Percentiles rank a stretch among this genome's conserved stretches.
Conservation (phyloP, 371 early-diverging fungal species). For the Rhizopus microsporus region DNA sequence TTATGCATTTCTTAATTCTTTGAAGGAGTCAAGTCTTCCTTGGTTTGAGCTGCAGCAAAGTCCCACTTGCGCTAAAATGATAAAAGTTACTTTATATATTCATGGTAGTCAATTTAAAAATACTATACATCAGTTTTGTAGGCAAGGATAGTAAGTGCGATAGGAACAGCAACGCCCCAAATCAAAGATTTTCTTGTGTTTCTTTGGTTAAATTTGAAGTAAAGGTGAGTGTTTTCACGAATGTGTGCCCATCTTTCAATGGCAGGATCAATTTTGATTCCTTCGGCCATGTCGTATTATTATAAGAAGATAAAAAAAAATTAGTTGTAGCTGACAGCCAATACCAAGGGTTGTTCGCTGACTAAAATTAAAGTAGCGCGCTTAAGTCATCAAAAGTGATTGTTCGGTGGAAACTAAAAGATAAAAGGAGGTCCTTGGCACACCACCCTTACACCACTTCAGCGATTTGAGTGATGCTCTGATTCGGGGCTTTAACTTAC, state of each 20-base stretch:
- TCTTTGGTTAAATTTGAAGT: slow-evolving; percentile 57
- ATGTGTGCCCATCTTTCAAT: slow-evolving; percentile 68
- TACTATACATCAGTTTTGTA: slow-evolving; percentile 46
- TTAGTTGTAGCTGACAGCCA: too few species aligned
- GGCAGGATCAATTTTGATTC: slow-evolving; percentile 58
- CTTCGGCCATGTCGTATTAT: slow-evolving; percentile 31
- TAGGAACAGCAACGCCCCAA: slow-evolving; percentile 57
- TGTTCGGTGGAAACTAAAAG: too few species aligned
- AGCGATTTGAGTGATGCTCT: too few species aligned
- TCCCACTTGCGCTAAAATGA: slow-evolving; percentile 45
- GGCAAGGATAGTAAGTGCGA: slow-evolving; percentile 52
- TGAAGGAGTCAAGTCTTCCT: slow-evolving; percentile 28
- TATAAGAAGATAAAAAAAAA: slow-evolving; percentile 12
- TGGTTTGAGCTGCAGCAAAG: slow-evolving; percentile 50
- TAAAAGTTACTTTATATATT: neutral
- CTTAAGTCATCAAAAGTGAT: too few species aligned
- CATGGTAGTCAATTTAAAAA: too few species aligned
- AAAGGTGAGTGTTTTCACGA: slow-evolving; percentile 63
- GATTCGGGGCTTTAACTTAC: too few species aligned
- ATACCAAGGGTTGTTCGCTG: too few species aligned
- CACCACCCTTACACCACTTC: too few species aligned
- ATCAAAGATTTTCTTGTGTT: slow-evolving; percentile 47
- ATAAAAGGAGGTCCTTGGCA: too few species aligned
- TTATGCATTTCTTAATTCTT: slow-evolving; percentile 10
- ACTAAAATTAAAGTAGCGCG: too few species aligned